Conservation (phyloP, 2,329 filamentous ascomycete genomes). For the Macrophomina phaseolina region DNA sequence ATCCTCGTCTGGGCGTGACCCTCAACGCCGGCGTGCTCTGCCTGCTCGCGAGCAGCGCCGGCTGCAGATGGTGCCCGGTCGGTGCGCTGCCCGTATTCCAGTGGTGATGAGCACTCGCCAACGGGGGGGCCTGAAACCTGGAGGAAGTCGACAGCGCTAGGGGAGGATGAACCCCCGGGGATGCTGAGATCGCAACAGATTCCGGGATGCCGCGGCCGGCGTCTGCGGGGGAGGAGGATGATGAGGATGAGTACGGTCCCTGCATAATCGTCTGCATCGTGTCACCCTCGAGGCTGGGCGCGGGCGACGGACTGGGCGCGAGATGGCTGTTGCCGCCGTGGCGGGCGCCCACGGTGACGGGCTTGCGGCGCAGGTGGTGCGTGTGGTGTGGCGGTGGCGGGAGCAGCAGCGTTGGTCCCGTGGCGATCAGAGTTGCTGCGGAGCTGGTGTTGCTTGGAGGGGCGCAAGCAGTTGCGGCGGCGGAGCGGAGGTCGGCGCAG, state of each 20-base stretch:
- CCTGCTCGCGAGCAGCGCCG: constrained; percentile 27
- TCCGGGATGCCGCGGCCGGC: neutral
- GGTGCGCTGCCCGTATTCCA: neutral
- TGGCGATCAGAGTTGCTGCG: neutral
- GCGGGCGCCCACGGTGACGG: constrained; percentile 1
- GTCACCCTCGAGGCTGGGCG: constrained; percentile 25
- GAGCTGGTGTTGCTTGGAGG: neutral
- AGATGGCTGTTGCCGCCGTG: neutral
- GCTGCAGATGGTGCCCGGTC: neutral
- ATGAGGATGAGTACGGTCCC: constrained; percentile 11
- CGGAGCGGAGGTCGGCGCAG: constrained; percentile 10
- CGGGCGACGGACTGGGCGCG: constrained; percentile 1
- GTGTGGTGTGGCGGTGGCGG: constrained; percentile 28
- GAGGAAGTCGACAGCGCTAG: neutral
- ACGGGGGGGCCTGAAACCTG: too few relatives aligned
- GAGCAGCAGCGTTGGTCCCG: neutral
- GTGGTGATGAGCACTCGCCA: neutral
- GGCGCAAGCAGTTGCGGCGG: neutral
- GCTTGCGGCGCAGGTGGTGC: constrained; percentile 29
- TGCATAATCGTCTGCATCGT: constrained; percentile 28
- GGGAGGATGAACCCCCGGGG: neutral
- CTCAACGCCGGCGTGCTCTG: constrained; percentile 25
- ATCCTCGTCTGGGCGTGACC: neutral
- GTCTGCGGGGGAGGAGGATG: too few relatives aligned
- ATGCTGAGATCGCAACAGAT: neutral